phyloP scores from a whole-genome alignment of 2,329 filamentous ascomycete species.

The Penicillium capsulatum region DNA sequence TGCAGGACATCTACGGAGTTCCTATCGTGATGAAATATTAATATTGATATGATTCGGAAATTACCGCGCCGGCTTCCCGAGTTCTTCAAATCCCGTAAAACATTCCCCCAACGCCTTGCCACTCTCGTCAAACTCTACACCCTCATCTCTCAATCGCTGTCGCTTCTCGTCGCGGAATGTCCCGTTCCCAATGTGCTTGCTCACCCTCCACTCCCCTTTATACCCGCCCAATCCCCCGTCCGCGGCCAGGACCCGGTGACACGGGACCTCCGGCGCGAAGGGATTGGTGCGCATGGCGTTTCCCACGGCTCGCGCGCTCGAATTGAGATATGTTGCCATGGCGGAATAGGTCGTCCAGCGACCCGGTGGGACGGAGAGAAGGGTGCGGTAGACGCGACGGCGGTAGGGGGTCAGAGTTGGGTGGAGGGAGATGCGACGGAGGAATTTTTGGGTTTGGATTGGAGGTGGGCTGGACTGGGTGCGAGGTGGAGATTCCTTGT shows the following conservation, averaged over 20 bases:
- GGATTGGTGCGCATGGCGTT: constrained; percentile 74
- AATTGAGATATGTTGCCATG: constrained; percentile 62
- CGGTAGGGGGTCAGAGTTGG: constrained; percentile 50
- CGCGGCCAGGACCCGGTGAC: constrained; percentile 73
- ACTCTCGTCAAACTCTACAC: constrained; percentile 31
- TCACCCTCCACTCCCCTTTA: constrained; percentile 47
- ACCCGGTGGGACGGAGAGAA: constrained; percentile 73
- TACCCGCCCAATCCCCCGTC: constrained; percentile 58
- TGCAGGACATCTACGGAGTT: too few relatives aligned
- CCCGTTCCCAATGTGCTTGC: constrained; percentile 34
- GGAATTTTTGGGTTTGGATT: constrained; percentile 24
- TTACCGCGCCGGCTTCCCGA: too few relatives aligned
- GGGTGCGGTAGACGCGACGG: constrained; percentile 60
- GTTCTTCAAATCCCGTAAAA: constrained; percentile 32
- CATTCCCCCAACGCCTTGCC: constrained; percentile 29
- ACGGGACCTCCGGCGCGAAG: constrained; percentile 76
- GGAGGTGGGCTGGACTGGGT: background rate
- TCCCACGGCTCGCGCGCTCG: constrained; percentile 71
- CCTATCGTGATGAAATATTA: too few relatives aligned
- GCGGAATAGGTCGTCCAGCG: constrained; percentile 73
- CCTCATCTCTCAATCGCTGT: constrained; percentile 31
- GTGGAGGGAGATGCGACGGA: constrained; percentile 43
- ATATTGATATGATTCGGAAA: too few relatives aligned
- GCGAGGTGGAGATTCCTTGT: too few relatives aligned
- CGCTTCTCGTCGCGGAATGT: constrained; percentile 39